Base-by-base conservation (phyloP, 2,329 filamentous ascomycete species). In the Triangularia setosa region DNA sequence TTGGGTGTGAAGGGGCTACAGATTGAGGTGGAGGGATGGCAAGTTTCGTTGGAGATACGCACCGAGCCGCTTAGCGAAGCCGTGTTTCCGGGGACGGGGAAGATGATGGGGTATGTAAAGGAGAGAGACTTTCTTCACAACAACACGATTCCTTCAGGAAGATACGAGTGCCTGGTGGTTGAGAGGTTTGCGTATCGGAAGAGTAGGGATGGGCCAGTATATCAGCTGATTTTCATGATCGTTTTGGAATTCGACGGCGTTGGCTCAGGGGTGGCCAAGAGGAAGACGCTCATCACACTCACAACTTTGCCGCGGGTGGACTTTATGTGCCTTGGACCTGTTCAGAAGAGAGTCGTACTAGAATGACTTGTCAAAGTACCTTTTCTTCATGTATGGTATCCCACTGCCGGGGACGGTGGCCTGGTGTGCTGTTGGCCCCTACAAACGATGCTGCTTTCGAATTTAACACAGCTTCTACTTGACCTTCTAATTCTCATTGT, bases 1-100 rank as follows among this genome's bases (percentile, higher is more conserved):
- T 12, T 59, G 4, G n/a, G 25, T 3, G 23, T 59, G 12, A n/a
- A 62, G 3, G 55, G 62, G 12, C 33, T 21, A 21, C 18, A 40
- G 35, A 54, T 67, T 9, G 48, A 12, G 5, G n/a, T 67, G 1
- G 40, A 61, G 7, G 63, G 56, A 1, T 63, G 60, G 56, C 54
- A 33, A 12, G 63, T 61, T 18, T 40, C 44, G 5, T 28, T 65
- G 3, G 60, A 63, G 18, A 53, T 67, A 0, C 30, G 35, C 1
- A 65, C 63, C 5, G 63, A 65, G 1, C 65, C 65, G 1, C 64
- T 67, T 21, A 63, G 59, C 27, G 60, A 65, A 5, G 65, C 40
- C n/a, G 4, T 60, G 0, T 28, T 56, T n/a, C 9, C 55, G 1
- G 52, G 5, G 8, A 64, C 35, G 1, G 56, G 24, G 2, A 27